Percentiles rank a stretch among this genome's conserved stretches.
Evolutionary conservation across 257 asterid genomes (phyloP).

Genomic region (Solanum dulcamara): DNA sequence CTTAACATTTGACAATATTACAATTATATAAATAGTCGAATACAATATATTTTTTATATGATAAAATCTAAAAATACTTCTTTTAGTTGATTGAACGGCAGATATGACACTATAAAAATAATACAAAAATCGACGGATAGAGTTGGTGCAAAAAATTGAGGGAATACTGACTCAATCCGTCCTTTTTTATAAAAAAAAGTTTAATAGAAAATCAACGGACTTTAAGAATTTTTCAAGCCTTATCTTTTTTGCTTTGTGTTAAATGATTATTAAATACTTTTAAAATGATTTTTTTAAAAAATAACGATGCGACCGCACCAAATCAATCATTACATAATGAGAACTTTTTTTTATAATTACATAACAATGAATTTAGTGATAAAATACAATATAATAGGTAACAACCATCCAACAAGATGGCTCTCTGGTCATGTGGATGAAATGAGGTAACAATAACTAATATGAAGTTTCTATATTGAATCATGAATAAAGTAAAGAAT

Average conservation of each 20-base stretch:
- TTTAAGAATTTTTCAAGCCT: too few relatives aligned
- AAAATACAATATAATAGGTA: neutral
- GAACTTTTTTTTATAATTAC: too few relatives aligned
- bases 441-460: neutral
- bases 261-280: neutral
- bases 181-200: too few relatives aligned
- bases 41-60: too few relatives aligned
- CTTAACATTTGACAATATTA: neutral
- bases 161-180: too few relatives aligned
- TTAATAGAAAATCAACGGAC: neutral
- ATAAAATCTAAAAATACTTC: neutral
- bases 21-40: too few relatives aligned
- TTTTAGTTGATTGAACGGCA: neutral
- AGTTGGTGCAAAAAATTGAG: neutral
- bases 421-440: neutral
- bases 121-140: neutral
- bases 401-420: neutral
- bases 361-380: neutral
- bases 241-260: neutral
- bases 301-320: neutral
- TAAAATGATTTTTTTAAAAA: too few relatives aligned
- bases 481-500: neutral
- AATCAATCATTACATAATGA: neutral
- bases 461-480: neutral
- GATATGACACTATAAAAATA: neutral